Evolutionary conservation across 2,329 filamentous ascomycete genomes (phyloP).

Genomic region (Chaetomium olivaceum): DNA sequence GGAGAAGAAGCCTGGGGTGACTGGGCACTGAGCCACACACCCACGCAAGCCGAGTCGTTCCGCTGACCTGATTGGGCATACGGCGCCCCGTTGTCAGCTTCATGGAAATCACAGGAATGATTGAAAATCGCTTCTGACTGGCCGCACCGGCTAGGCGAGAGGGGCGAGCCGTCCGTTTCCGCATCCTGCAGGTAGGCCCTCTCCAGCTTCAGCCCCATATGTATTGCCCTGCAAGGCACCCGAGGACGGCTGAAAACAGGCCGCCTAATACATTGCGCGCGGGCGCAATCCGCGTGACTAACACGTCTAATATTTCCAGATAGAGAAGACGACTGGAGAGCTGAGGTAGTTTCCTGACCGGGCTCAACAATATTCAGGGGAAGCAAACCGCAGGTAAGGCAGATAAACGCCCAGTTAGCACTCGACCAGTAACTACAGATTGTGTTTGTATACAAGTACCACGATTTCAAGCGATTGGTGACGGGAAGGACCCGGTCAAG

Average conservation of each 20-base stretch:
- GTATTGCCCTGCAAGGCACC: conserved; percentile 6
- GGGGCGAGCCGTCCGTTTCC: not conserved
- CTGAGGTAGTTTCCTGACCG: not conserved
- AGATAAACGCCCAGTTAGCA: no score
- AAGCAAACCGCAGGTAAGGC: no score
- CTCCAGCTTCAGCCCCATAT: conserved; percentile 5
- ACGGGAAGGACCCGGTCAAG: not conserved
- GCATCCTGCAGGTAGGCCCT: not conserved
- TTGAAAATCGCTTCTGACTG: not conserved
- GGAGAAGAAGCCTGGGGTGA: not conserved
- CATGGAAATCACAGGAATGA: not conserved
- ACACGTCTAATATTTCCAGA: not conserved
- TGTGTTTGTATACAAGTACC: no score
- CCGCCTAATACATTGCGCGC: not conserved
- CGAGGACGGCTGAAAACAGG: not conserved
- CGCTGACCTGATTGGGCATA: not conserved
- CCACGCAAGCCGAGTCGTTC: not conserved
- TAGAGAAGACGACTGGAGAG: not conserved
- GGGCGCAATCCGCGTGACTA: not conserved
- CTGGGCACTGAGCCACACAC: not conserved
- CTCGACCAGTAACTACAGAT: no score
- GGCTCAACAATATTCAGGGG: not conserved
- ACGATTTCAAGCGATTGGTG: no score
- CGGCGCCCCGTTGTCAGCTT: not conserved
- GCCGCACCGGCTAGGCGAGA: not conserved